Evolutionary conservation across 2,329 filamentous ascomycete genomes (phyloP).

Genomic region (Fusarium sp.): DNA sequence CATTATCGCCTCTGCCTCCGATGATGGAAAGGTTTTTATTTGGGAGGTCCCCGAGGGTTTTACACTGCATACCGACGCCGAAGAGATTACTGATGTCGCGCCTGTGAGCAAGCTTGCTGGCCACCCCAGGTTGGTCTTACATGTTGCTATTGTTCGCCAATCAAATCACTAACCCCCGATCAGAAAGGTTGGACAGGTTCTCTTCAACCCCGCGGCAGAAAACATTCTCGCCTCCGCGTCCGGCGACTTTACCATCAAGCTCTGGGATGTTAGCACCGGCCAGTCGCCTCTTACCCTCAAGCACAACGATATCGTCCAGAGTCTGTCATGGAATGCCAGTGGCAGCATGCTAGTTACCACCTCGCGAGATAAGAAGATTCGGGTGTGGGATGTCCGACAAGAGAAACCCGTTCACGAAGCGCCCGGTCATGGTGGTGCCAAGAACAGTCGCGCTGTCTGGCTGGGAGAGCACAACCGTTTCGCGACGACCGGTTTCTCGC

Average conservation of each 20-base stretch:
- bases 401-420: conserved; percentile 88
- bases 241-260: conserved; percentile 92
- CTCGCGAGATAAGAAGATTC: conserved; percentile 96
- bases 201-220: conserved; percentile 97
- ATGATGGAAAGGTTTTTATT: conserved; percentile 96
- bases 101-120: conserved; percentile 86
- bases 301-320: conserved; percentile 93
- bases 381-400: conserved; percentile 97
- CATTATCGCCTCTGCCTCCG: conserved; percentile 91
- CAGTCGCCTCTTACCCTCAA: conserved; percentile 81
- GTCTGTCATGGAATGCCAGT: conserved; percentile 93
- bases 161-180: conserved; percentile 31
- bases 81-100: conserved; percentile 84
- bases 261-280: conserved; percentile 92
- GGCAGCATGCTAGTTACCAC: conserved; percentile 91
- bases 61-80: conserved; percentile 84
- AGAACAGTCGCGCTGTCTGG: conserved; percentile 98
- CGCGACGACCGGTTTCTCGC: conserved; percentile 96
- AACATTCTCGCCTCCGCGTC: conserved; percentile 96
- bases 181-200: conserved; percentile 96
- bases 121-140: conserved; percentile 77
- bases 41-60: conserved; percentile 95
- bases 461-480: conserved; percentile 97
- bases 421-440: conserved; percentile 88
- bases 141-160: not conserved